phyloP scores from a whole-genome alignment of 169 alveolate species.

The Cryptosporidium meleagridis region DNA sequence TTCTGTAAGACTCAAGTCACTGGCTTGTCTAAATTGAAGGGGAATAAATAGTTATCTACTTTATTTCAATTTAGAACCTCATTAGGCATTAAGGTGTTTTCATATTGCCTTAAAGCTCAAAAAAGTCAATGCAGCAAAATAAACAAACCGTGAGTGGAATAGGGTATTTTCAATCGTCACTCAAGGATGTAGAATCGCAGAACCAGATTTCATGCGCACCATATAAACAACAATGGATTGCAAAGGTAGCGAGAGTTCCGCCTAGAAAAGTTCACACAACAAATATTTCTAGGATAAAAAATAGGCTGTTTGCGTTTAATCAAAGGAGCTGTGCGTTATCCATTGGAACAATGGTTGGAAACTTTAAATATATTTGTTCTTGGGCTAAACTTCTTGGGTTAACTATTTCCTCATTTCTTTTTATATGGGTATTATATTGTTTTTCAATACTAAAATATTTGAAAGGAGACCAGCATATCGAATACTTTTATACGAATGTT shows the following conservation, averaged over 20 bases:
- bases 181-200: neutral
- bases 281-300: constrained; percentile 36
- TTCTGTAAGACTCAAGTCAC: neutral
- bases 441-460: constrained; percentile 11
- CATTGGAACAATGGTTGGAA: constrained; percentile 63
- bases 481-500: constrained; percentile 30
- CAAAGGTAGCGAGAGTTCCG: constrained; percentile 42
- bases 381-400: constrained; percentile 65
- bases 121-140: constrained; percentile 5
- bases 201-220: constrained; percentile 1
- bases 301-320: constrained; percentile 60
- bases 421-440: constrained; percentile 50
- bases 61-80: neutral
- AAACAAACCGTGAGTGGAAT: constrained; percentile 24
- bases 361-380: constrained; percentile 32
- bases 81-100: neutral
- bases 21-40: neutral
- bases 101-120: neutral
- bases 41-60: neutral
- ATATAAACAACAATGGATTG: constrained; percentile 45
- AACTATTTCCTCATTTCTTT: constrained; percentile 9
- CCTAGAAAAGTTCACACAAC: constrained; percentile 68
- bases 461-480: constrained; percentile 9
- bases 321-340: constrained; percentile 66
- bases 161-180: neutral